Conservation (phyloP, 2,329 filamentous ascomycete species). For the Fusarium foetens region DNA sequence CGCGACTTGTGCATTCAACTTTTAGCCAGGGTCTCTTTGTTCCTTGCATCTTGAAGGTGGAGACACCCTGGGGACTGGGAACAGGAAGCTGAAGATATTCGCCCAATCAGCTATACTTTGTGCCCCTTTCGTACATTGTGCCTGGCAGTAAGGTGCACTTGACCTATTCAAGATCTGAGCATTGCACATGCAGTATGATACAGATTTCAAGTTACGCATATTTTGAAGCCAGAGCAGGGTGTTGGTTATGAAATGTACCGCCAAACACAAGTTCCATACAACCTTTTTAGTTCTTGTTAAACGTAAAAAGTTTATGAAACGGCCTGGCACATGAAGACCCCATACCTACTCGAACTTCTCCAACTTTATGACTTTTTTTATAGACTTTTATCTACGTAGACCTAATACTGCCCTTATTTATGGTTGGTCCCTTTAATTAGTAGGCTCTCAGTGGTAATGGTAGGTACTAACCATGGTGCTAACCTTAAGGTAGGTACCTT, state of each 20-base stretch:
- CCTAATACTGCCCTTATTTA: neutral
- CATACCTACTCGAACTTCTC: neutral
- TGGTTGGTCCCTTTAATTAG: neutral
- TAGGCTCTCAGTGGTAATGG: neutral
- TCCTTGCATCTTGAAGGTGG: conserved; percentile 37
- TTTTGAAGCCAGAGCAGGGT: neutral
- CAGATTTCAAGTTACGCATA: neutral
- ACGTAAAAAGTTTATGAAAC: neutral
- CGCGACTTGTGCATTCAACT: conserved; percentile 1
- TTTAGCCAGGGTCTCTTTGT: conserved; percentile 10
- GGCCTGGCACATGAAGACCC: neutral
- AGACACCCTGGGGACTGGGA: conserved; percentile 19
- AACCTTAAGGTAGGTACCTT: neutral
- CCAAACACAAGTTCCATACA: neutral
- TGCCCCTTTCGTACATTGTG: conserved; percentile 32
- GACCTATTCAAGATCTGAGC: neutral
- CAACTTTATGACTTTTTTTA: neutral
- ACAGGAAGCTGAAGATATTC: conserved; percentile 4
- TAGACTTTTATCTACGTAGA: neutral
- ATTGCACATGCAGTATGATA: neutral
- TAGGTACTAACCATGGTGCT: neutral
- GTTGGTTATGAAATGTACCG: neutral
- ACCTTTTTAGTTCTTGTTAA: neutral
- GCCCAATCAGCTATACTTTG: conserved; percentile 6
- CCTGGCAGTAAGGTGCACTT: conserved; percentile 13